Percentiles rank a stretch among this genome's conserved stretches.
Evolutionary conservation across 768 basidiomycete species (phyloP).

Genomic region (Psilocybe sp.): DNA sequence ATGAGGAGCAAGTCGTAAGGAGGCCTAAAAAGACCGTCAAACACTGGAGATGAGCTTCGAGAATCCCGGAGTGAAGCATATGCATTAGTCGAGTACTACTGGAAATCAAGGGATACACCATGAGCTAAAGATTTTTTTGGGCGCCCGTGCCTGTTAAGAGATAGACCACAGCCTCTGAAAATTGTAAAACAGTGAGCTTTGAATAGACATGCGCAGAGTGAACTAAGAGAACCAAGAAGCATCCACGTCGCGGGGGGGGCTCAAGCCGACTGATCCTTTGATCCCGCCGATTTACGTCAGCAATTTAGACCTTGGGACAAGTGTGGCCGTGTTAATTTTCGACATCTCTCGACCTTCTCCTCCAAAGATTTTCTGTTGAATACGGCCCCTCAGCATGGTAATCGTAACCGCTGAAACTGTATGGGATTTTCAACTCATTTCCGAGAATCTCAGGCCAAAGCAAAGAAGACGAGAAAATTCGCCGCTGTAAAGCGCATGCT

Average conservation of each 20-base stretch:
- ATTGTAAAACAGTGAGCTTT: slow-evolving; percentile 8
- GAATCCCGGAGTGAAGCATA: no score
- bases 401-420: slow-evolving; percentile 1
- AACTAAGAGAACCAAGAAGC: background rate
- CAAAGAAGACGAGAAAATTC: slow-evolving; percentile 94
- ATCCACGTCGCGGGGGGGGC: no score
- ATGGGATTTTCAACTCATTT: slow-evolving; percentile 1
- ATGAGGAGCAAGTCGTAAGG: no score
- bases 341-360: slow-evolving; percentile 1
- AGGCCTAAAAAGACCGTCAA: no score
- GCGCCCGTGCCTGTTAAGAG: background rate
- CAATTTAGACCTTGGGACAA: background rate
- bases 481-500: slow-evolving; percentile 91
- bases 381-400: slow-evolving; percentile 8
- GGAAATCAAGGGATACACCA: background rate
- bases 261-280: slow-evolving; percentile 4
- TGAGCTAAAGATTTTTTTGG: background rate
- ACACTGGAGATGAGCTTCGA: no score
- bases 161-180: slow-evolving; percentile 13
- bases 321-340: slow-evolving; percentile 23
- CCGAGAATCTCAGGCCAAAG: slow-evolving; percentile 62
- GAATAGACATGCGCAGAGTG: background rate
- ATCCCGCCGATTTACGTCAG: slow-evolving; percentile 18
- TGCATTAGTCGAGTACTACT: no score
- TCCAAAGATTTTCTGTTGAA: background rate